Base-by-base conservation (phyloP, 2,329 filamentous ascomycete species). In the Arthrinium puccinioides region DNA sequence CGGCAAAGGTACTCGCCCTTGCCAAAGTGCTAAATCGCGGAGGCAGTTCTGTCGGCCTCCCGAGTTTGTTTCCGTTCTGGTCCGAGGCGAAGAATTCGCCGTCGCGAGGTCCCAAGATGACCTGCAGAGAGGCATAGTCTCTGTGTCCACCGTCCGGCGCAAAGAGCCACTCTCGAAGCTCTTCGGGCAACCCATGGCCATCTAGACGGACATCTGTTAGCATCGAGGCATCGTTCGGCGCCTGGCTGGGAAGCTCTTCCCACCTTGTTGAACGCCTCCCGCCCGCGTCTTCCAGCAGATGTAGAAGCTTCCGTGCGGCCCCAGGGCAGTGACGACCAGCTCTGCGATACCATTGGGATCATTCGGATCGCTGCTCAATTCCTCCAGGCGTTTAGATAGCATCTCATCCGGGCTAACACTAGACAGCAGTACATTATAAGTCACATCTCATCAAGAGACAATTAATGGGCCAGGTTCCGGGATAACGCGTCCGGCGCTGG, bases 311-410 rank as follows among this genome's bases (percentile, higher is more conserved):
- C 54, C 54, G 21, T 43, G 39, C 4, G 52, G 50, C 16, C 54
- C 54, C 3, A 57, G 45, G 24, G 54, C 54, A 2, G 54, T 57
- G n/a, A 57, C 54, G 30, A 55, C 49, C 15, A 57, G 45, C 34
- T 56, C 51, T 9, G 50, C 47, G 37, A 56, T 47, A 21, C 49
- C 50, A 16, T 54, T 50, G 34, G 50, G 42, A 24, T 49, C 44
- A 29, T 39, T 41, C 31, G 42, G 37, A 29, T 49, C 45, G 40
- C 47, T 44, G 28, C 42, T 46, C 21, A 53, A 28, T 27, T 48
- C 50, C 19, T 49, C 37, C 20, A 54, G 37, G 28, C 51, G 43
- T 40, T 51, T 45, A 40, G 51, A 47, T 13, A 54, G 42, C 53
- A 56, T 57, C 30, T 39, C 36, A 37, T 23, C 26, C 21, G 35